Conservation (phyloP, 2,329 filamentous ascomycete species). For the Aspergillus pseudoglaucus region DNA sequence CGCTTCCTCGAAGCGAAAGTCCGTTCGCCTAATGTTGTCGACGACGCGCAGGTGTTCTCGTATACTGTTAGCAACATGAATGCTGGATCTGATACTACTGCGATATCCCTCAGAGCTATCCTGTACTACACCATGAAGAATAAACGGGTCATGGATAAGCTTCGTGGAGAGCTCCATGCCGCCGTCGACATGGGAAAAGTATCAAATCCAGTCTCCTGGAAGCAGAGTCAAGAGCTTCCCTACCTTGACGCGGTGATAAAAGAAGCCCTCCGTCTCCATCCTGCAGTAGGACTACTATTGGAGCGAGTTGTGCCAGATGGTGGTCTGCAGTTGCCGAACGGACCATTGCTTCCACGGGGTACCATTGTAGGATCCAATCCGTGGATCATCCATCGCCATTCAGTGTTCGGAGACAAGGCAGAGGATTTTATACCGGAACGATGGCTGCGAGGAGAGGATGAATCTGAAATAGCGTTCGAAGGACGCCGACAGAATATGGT, state of each 20-base stretch:
- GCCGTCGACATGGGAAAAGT: constrained; percentile 14
- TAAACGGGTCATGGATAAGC: constrained; percentile 31
- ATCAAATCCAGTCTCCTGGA: constrained; percentile 16
- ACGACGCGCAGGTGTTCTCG: constrained; percentile 20
- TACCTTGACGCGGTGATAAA: constrained; percentile 26
- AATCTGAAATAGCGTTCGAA: constrained; percentile 10
- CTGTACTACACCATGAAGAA: constrained; percentile 27
- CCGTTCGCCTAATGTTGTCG: constrained; percentile 17
- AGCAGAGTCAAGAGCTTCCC: constrained; percentile 20
- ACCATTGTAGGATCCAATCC: constrained; percentile 28
- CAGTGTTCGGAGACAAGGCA: constrained; percentile 15
- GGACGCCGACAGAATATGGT: constrained; percentile 14
- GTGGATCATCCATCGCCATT: constrained; percentile 24
- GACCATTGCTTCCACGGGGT: constrained; percentile 17
- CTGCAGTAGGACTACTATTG: constrained; percentile 16
- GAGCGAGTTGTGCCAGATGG: constrained; percentile 18
- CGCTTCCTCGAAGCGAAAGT: constrained; percentile 24
- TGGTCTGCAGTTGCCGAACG: constrained; percentile 16
- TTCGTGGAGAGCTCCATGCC: constrained; percentile 42
- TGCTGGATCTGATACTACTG: constrained; percentile 32
- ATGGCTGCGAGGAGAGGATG: constrained; percentile 13
- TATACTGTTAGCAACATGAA: constrained; percentile 23
- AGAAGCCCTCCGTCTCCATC: constrained; percentile 21
- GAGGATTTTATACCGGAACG: constrained; percentile 17
- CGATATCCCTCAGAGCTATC: constrained; percentile 25